Evolutionary conservation across 2,329 filamentous ascomycete genomes (phyloP).

Genomic region (Rhexocercosporidium sp.): DNA sequence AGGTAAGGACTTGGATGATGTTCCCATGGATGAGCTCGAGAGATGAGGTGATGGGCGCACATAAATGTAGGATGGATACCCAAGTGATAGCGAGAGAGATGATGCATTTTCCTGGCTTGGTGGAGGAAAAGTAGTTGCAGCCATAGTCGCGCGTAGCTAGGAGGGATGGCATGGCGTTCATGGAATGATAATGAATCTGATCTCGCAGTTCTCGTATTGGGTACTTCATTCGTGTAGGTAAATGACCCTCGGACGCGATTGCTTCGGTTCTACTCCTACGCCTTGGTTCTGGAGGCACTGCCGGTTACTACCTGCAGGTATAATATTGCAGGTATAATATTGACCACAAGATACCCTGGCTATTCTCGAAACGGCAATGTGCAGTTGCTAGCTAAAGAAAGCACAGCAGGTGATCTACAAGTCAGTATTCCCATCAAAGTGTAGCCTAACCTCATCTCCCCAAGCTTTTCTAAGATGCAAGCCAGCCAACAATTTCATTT

Average conservation of each 20-base stretch:
- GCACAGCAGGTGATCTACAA: no score
- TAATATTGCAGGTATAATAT: no score
- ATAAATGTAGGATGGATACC: slow-evolving; percentile 14
- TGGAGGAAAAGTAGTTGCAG: slow-evolving; percentile 11
- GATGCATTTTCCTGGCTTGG: background rate
- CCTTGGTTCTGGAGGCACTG: no score
- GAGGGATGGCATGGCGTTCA: slow-evolving; percentile 5
- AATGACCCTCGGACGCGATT: background rate
- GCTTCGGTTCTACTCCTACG: no score
- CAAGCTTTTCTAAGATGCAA: no score
- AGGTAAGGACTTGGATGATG: slow-evolving; percentile 74
- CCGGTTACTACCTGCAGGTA: no score
- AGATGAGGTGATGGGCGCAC: slow-evolving; percentile 45
- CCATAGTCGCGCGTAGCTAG: background rate
- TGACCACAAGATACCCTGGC: no score
- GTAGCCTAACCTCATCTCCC: no score
- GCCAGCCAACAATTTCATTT: no score
- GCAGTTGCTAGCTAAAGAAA: no score
- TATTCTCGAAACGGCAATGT: no score
- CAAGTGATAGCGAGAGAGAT: slow-evolving; percentile 2
- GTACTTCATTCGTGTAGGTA: background rate
- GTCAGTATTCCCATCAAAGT: no score
- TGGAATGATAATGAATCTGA: slow-evolving; percentile 14
- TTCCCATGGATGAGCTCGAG: slow-evolving; percentile 79
- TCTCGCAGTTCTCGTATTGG: background rate